Conservation (phyloP, 2,329 filamentous ascomycete species). For the Phaeosphaeriaceae sp. region DNA sequence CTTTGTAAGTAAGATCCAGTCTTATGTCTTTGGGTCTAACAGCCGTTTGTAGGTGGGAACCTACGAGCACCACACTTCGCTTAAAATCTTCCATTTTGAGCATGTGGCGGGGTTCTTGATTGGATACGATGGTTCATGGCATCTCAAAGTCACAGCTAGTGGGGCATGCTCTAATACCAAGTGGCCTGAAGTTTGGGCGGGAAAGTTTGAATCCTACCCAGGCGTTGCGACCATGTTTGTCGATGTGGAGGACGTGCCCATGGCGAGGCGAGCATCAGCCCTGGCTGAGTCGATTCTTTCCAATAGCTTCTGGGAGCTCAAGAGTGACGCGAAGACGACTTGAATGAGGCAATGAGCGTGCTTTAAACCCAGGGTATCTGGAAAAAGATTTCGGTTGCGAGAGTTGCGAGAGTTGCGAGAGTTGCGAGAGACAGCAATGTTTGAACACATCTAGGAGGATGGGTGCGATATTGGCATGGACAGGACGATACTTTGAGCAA, state of each 20-base stretch:
- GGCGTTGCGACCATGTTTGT: slow-evolving; percentile 22
- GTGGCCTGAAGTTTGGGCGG: slow-evolving; percentile 26
- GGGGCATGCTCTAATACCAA: slow-evolving; percentile 17
- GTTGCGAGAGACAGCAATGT: too few relatives aligned
- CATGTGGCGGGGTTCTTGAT: slow-evolving; percentile 24
- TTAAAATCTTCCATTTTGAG: slow-evolving; percentile 19
- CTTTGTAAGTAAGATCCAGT: slow-evolving; percentile 14
- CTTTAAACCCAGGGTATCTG: neutral
- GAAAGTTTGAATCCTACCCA: slow-evolving; percentile 19
- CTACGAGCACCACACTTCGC: slow-evolving; percentile 15
- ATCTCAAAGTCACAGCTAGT: slow-evolving; percentile 12
- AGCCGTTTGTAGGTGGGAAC: slow-evolving; percentile 12
- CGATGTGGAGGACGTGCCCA: slow-evolving; percentile 6
- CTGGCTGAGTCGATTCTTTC: slow-evolving; percentile 12
- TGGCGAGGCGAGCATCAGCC: slow-evolving; percentile 11
- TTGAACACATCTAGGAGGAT: too few relatives aligned
- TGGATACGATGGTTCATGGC: slow-evolving; percentile 27
- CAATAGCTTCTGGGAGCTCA: slow-evolving; percentile 16
- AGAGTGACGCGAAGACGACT: slow-evolving; percentile 11
- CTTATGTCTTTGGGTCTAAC: neutral
- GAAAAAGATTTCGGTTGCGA: too few relatives aligned
- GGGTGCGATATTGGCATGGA: too few relatives aligned
- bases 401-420: too few relatives aligned
- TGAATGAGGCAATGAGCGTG: slow-evolving; percentile 1
- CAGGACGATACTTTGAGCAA: too few relatives aligned